Evolutionary conservation across 129 eudicot genomes (phyloP), one percentile per base, ranked within the genome.

Genomic region (Ambrosia artemisiifolia): DNA sequence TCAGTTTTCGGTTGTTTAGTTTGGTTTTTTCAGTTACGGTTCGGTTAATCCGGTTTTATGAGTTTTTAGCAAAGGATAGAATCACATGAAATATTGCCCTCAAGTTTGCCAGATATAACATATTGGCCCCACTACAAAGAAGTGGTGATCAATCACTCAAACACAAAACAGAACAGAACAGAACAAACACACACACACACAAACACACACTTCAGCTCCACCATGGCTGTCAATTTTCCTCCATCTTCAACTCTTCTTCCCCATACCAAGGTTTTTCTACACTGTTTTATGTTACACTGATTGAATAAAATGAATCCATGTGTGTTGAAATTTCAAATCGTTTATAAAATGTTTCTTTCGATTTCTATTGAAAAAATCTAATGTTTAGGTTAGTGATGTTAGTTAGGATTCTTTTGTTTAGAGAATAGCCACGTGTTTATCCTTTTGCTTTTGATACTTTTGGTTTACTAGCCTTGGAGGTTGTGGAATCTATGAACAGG

Each of bases 201-300:
- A 14, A 30, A 38, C 5, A 34, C 48, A 9, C n/a, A 47, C 5
- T 46, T 32, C 3, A 32, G 33, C 11, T 71, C 69, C 46, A 36
- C 66, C 73, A 43, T 55, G 74, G 61, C 67, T 67, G 18, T 55
- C 63, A 66, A 53, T 30, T 60, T 75, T 55, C 74, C 79, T 30
- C 57, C 79, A 40, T 40, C 74, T 54, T 75, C 79, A 54, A 18
- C 79, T 17, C 73, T 66, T 66, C 49, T 66, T 67, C 36, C 79
- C 35, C 72, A 65, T 63, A 65, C 32, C 44, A 65, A 75, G 79
- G 79, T 74, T 36, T n/a, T 3, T 10, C 4, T 8, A 36, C 43
- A 20, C 46, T 36, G 32, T 35, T 69, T 49, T 68, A 2, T 68
- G 53, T n/a, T 12, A 49, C 16, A 6, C 62, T 13, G 50, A 48